Conservation (phyloP, 140 eudicot species). For the Ambrosia hybrid region DNA sequence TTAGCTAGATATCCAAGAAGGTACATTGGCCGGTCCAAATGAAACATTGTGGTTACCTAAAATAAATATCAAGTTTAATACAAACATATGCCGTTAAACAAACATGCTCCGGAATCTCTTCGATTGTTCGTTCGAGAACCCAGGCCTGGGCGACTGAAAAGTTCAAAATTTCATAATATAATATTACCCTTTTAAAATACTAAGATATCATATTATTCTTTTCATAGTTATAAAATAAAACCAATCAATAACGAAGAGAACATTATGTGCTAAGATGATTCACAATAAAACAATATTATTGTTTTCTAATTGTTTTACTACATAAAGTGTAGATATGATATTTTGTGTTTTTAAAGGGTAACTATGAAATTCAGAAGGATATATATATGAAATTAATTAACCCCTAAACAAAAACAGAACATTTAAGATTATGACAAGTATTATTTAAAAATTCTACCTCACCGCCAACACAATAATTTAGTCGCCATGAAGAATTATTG, state of each 20-base stretch:
- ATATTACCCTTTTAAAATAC: background rate
- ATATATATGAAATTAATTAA: background rate
- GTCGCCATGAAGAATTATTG: conserved; percentile 86
- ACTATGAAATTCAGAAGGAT: background rate
- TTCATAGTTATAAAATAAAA: background rate
- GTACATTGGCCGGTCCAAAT: conserved; percentile 95
- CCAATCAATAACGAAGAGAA: background rate
- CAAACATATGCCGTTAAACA: background rate
- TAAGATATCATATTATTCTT: background rate
- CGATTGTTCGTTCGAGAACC: too few species aligned
- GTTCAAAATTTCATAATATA: background rate
- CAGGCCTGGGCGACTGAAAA: too few species aligned
- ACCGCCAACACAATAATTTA: conserved; percentile 96
- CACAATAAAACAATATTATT: background rate
- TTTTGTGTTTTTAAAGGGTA: background rate
- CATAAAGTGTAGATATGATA: background rate
- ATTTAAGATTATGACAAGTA: background rate
- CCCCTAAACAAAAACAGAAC: conserved; percentile 6
- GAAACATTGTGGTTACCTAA: conserved; percentile 93
- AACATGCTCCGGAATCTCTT: background rate
- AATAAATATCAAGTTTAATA: conserved; percentile 15
- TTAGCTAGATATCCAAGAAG: conserved; percentile 89
- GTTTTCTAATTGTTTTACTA: background rate
- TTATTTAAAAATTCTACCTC: conserved; percentile 54
- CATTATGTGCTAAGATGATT: background rate